phyloP scores from a whole-genome alignment of 305 asterid species.

The Solanum chacoense region DNA sequence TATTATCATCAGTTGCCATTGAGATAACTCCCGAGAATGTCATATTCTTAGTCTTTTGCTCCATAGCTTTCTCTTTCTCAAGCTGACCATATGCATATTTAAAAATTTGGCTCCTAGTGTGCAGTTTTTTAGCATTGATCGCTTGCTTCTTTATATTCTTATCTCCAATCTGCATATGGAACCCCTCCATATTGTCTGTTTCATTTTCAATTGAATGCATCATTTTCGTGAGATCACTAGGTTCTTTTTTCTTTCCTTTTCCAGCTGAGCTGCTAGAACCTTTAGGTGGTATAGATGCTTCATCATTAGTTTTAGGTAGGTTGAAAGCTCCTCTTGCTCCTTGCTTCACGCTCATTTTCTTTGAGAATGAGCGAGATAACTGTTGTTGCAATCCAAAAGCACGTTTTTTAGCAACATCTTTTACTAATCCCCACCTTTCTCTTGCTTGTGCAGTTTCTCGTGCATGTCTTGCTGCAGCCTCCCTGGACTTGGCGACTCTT shows the following conservation, averaged over 20 bases:
- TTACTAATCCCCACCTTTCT: slow-evolving; percentile 77
- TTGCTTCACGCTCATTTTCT: slow-evolving; percentile 28
- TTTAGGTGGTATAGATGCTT: slow-evolving; percentile 33
- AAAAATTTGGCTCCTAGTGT: slow-evolving; percentile 89
- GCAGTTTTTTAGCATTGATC: slow-evolving; percentile 54
- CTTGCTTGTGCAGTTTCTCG: slow-evolving; percentile 96
- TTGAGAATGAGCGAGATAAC: slow-evolving; percentile 69
- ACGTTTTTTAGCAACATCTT: slow-evolving; percentile 56
- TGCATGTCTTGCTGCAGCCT: slow-evolving; percentile 85
- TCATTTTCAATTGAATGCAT: slow-evolving; percentile 55
- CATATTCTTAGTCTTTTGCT: slow-evolving; percentile 65
- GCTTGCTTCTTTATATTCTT: slow-evolving; percentile 62
- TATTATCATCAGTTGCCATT: slow-evolving; percentile 56
- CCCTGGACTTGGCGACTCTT: slow-evolving; percentile 90
- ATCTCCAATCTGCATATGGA: slow-evolving; percentile 66
- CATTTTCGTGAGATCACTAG: slow-evolving; percentile 56
- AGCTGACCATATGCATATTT: slow-evolving; percentile 96
- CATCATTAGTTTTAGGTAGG: slow-evolving; percentile 8
- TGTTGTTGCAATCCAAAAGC: slow-evolving; percentile 56
- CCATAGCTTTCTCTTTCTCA: slow-evolving; percentile 98
- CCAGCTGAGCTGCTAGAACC: slow-evolving; percentile 10
- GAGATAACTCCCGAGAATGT: slow-evolving; percentile 88
- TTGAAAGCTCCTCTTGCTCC: slow-evolving; percentile 9
- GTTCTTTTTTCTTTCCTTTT: slow-evolving; percentile 34
- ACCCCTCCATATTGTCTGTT: slow-evolving; percentile 50